Evolutionary conservation across 768 basidiomycete genomes (phyloP), one percentile per base, ranked within the genome.

Genomic region (Phanerochaete sordida): DNA sequence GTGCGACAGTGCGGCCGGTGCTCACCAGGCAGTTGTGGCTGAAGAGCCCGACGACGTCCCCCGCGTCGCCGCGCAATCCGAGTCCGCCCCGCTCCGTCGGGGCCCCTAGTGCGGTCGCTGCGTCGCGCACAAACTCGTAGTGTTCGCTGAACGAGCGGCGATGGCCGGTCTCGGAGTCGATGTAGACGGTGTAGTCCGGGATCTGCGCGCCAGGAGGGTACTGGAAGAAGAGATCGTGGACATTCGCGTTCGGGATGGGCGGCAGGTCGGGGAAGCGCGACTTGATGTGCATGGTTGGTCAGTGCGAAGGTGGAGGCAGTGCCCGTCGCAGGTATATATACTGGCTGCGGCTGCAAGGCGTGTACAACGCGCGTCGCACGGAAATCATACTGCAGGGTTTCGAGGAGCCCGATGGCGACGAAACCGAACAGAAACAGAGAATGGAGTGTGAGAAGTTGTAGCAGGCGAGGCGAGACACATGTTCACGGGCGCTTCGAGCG

Each of bases 21-120:
- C 83, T 62, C 71, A 89, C 90, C 69, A 85, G 66, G 37, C 81
- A 85, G 67, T 91, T 92, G 49, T 86, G 80, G 70, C 82, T 83
- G 67, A 90, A 79, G 15, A 92, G 81, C 5, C 87, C 90, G 21
- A 90, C 77, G 23, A 90, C 81, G 56, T 88, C 85, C 0, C 76
- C 76, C n/a, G 79, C 74, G 43, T 74, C 75, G 0, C 70, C 69
- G 50, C 58, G 52, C 6, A 59, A 27, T 7, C 51, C 51, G 12
- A 59, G 50, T 15, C 59, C 59, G 15, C 59, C 59, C 5, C 30
- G 26, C 11, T 31, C 27, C n/a, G 7, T 4, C 16, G 55, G 46
- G 1, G 60, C 39, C 2, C 50, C 60, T 13, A 64, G 60, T n/a
- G 60, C 63, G n/a, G 63, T 61, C 4, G 63, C 63, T 13, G 50